These are phyloP conservation scores for Colletotrichum trifolii DNA, from an alignment of 2,329 filamentous ascomycete genomes.

Conservation along the genomic window DNA sequence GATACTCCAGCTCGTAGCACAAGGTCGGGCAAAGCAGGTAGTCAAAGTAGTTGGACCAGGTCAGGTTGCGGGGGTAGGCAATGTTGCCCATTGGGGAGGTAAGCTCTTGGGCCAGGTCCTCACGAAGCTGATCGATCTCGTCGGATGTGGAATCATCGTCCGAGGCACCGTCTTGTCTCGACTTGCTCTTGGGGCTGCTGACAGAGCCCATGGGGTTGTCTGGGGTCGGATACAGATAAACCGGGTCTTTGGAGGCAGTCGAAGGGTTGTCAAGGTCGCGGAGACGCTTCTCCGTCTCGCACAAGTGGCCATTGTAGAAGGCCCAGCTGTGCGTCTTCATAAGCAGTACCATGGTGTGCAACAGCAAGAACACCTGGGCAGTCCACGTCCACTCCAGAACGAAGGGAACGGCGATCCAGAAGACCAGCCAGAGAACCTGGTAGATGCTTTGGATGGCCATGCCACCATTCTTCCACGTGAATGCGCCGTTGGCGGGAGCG, in stretches of 20 bases:
- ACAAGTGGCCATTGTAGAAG: conserved; percentile 97
- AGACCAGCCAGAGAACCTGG: conserved; percentile 79
- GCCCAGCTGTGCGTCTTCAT: conserved; percentile 99
- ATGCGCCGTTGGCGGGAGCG: conserved; percentile 57
- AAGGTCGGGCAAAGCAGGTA: conserved; percentile 93
- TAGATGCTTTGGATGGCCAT: conserved; percentile 85
- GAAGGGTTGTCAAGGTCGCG: conserved; percentile 79
- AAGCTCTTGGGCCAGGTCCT: conserved; percentile 89
- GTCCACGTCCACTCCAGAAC: conserved; percentile 94
- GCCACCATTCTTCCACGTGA: conserved; percentile 83
- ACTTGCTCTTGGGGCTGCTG: conserved; percentile 34
- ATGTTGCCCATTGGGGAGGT: conserved; percentile 90
- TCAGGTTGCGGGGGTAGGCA: conserved; percentile 91
- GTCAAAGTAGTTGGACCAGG: conserved; percentile 83
- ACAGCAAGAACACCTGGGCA: conserved; percentile 90
- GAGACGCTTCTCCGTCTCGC: conserved; percentile 85
- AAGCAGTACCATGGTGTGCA: conserved; percentile 89
- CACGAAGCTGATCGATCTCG: conserved; percentile 77
- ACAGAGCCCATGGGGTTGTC: conserved; percentile 61
- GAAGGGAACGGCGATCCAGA: conserved; percentile 91
- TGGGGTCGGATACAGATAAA: conserved; percentile 79
- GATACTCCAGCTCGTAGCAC: conserved; percentile 98
- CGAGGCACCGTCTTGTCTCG: conserved; percentile 36
- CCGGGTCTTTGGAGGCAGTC: conserved; percentile 68
- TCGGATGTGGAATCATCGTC: conserved; percentile 51